Evolutionary conservation across 2,329 filamentous ascomycete genomes (phyloP).

Genomic region (Penicillium sp.): DNA sequence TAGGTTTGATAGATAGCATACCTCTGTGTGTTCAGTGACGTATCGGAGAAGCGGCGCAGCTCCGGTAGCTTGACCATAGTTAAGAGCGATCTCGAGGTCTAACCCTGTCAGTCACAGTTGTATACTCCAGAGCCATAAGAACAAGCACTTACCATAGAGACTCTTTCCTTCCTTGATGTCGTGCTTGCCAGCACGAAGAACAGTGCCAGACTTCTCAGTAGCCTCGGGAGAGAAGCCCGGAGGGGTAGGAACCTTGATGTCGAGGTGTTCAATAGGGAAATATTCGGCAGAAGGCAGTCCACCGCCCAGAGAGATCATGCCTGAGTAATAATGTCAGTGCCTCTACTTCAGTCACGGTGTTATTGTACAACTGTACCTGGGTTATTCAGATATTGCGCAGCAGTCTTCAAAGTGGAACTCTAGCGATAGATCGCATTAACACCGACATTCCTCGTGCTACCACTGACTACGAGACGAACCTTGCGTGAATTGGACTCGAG

Average conservation of each 20-base stretch:
- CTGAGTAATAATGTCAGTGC: slow-evolving; percentile 19
- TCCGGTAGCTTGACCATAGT: slow-evolving; percentile 87
- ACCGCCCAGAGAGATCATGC: slow-evolving; percentile 86
- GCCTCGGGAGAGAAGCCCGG: slow-evolving; percentile 70
- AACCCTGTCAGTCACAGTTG: slow-evolving; percentile 13
- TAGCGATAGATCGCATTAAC: slow-evolving; percentile 30
- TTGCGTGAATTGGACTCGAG: slow-evolving; percentile 57
- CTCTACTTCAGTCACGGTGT: background rate
- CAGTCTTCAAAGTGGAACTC: slow-evolving; percentile 75
- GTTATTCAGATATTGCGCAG: slow-evolving; percentile 73
- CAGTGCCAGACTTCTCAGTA: slow-evolving; percentile 58
- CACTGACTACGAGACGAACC: slow-evolving; percentile 23
- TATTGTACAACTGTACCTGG: slow-evolving; percentile 53
- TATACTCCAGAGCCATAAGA: background rate
- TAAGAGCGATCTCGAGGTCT: slow-evolving; percentile 85
- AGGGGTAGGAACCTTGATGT: slow-evolving; percentile 67
- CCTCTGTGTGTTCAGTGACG: slow-evolving; percentile 90
- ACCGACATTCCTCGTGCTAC: background rate
- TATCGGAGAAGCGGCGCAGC: slow-evolving; percentile 84
- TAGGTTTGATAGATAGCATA: slow-evolving; percentile 19
- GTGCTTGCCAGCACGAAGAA: slow-evolving; percentile 73
- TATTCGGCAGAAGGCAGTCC: slow-evolving; percentile 85
- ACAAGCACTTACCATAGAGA: slow-evolving; percentile 44
- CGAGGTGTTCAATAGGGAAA: slow-evolving; percentile 83
- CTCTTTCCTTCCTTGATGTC: slow-evolving; percentile 67